Percentiles rank a stretch among this genome's conserved stretches.
phyloP scores from a whole-genome alignment of 202 grass and related monocot species.

The Thinopyrum obtusiflorum region DNA sequence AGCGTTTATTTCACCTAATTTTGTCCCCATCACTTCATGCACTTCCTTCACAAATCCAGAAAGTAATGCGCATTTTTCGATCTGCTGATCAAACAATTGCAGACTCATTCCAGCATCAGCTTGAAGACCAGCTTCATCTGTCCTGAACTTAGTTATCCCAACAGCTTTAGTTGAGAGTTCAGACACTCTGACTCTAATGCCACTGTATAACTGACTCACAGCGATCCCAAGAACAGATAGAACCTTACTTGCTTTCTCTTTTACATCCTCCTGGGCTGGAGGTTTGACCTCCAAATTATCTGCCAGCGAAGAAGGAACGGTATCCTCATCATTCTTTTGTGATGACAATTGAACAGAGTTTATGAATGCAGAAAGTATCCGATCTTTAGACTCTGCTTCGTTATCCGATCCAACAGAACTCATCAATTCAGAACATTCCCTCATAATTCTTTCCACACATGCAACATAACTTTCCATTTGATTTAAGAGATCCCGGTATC shows the following conservation, averaged over 20 bases:
- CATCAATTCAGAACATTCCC: slow-evolving; percentile 76
- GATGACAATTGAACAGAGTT: slow-evolving; percentile 77
- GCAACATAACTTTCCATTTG: slow-evolving; percentile 74
- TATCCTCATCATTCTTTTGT: slow-evolving; percentile 40
- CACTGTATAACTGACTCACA: slow-evolving; percentile 63
- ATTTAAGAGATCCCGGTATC: slow-evolving; percentile 72
- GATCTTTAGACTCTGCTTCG: slow-evolving; percentile 72
- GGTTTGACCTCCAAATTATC: slow-evolving; percentile 38
- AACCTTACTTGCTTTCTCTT: slow-evolving; percentile 63
- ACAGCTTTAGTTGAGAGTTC: slow-evolving; percentile 59
- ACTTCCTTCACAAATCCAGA: slow-evolving; percentile 77
- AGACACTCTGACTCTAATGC: slow-evolving; percentile 51
- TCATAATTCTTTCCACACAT: slow-evolving; percentile 64
- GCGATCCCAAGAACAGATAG: slow-evolving; percentile 64
- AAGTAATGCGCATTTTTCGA: slow-evolving; percentile 81
- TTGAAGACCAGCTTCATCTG: slow-evolving; percentile 46
- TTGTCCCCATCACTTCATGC: slow-evolving; percentile 55
- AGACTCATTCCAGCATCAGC: slow-evolving; percentile 47
- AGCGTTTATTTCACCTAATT: slow-evolving; percentile 41
- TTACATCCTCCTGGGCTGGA: slow-evolving; percentile 43
- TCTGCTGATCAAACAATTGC: slow-evolving; percentile 71
- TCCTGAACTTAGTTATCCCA: slow-evolving; percentile 43
- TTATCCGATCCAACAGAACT: slow-evolving; percentile 77
- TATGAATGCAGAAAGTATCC: slow-evolving; percentile 63
- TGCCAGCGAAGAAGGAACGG: slow-evolving; percentile 24